These are phyloP conservation scores for Venturia carpophila DNA, from an alignment of 2,329 filamentous ascomycete species.

Conservation along the genomic window DNA sequence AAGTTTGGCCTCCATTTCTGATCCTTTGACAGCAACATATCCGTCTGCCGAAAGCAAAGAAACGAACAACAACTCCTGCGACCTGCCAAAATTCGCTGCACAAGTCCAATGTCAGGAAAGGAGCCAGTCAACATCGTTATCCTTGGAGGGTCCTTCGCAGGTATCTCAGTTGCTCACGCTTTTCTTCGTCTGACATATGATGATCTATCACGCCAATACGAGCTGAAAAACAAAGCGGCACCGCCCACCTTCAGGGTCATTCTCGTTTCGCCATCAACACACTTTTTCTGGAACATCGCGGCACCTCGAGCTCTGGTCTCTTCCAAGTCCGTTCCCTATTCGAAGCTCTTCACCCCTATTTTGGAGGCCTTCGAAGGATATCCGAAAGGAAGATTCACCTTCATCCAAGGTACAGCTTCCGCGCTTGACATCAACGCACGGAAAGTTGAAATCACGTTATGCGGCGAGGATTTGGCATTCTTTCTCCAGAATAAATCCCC, in stretches of 20 bases:
- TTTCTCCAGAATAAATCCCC: conserved; percentile 4
- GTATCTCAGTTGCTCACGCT: conserved; percentile 32
- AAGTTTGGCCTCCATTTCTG: neutral
- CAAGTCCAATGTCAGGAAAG: neutral
- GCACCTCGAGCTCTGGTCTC: conserved; percentile 33
- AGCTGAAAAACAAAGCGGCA: conserved; percentile 21
- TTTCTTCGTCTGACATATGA: conserved; percentile 30
- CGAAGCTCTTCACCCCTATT: conserved; percentile 32
- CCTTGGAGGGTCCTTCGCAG: conserved; percentile 33
- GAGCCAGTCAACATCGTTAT: conserved; percentile 32
- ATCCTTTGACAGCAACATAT: neutral
- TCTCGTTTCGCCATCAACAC: conserved; percentile 29
- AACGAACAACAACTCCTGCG: neutral
- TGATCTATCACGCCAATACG: conserved; percentile 21
- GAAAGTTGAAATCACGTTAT: conserved; percentile 22
- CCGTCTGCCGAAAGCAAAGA: neutral
- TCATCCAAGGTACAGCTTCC: conserved; percentile 31
- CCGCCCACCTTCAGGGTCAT: conserved; percentile 29
- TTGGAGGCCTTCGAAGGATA: conserved; percentile 30
- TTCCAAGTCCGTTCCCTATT: conserved; percentile 28
- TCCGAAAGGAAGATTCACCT: conserved; percentile 28
- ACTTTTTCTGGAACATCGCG: conserved; percentile 35
- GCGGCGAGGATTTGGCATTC: conserved; percentile 7
- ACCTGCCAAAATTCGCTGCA: neutral
- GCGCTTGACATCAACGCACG: conserved; percentile 25